A percentile compares a stretch with the other conserved stretches of the same genome.
Conservation (phyloP, 2,329 filamentous ascomycete genomes). For the Pestalotiopsis sp. region DNA sequence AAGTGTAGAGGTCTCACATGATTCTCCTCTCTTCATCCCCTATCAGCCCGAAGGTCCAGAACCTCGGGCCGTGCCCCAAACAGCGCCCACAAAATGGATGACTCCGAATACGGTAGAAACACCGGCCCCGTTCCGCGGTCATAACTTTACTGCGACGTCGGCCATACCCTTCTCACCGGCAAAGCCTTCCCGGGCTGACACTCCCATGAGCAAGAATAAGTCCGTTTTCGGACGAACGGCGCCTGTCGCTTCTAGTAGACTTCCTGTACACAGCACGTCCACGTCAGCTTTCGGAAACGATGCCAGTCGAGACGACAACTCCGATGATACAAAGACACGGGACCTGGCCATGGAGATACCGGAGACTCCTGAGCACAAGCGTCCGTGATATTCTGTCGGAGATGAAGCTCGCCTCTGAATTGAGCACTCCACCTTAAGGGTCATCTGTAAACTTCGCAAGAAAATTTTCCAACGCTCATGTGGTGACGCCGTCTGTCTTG, state of each 20-base stretch:
- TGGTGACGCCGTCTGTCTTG: too few relatives aligned
- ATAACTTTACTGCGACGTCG: conserved; percentile 23
- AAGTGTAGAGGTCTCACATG: conserved; percentile 24
- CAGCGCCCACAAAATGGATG: conserved; percentile 27
- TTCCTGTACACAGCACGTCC: not conserved
- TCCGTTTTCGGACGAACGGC: not conserved
- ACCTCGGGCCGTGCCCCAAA: conserved; percentile 37
- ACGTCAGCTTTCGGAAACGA: not conserved
- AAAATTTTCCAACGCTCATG: not conserved
- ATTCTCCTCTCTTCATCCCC: conserved; percentile 50
- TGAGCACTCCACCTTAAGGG: not conserved
- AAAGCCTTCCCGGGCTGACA: not conserved
- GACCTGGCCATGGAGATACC: not conserved
- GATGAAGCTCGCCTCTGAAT: not conserved
- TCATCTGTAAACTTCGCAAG: not conserved
- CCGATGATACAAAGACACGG: not conserved
- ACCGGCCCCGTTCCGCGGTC: conserved; percentile 4
- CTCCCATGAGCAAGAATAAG: not conserved
- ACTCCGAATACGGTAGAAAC: conserved; percentile 25
- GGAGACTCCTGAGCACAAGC: not conserved
- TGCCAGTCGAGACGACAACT: not conserved
- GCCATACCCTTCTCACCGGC: conserved; percentile 28
- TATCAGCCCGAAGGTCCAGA: conserved; percentile 59
- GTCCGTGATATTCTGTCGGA: not conserved
- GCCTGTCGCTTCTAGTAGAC: not conserved